Evolutionary conservation across 2,329 filamentous ascomycete genomes (phyloP).

Genomic region (Ceratocystis cubensis): DNA sequence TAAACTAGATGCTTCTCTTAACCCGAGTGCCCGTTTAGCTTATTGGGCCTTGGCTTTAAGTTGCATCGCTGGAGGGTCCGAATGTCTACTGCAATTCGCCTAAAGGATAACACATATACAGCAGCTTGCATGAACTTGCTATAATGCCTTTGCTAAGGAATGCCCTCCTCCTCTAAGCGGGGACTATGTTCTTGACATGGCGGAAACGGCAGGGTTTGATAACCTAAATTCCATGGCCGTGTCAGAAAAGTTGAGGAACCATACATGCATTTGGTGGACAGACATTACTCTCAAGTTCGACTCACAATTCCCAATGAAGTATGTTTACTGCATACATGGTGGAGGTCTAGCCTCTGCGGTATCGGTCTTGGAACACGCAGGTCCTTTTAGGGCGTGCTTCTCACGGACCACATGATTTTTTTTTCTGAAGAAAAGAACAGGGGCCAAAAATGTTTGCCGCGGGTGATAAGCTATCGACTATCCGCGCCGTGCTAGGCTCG

Average conservation of each 20-base stretch:
- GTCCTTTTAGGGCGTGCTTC: not conserved
- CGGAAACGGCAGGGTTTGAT: not conserved
- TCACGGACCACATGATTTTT: not conserved
- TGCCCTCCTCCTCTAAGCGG: not conserved
- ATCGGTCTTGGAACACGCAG: slow-evolving; percentile 1
- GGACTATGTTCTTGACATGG: not conserved
- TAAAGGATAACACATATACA: not conserved
- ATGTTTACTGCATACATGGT: not conserved
- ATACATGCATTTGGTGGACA: not conserved
- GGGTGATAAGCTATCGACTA: not conserved
- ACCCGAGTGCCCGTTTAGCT: not conserved
- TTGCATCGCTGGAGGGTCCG: not conserved
- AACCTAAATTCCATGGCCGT: not conserved
- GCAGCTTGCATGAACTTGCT: not conserved
- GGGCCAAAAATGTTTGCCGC: not conserved
- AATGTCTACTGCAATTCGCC: not conserved
- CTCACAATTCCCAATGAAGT: not conserved
- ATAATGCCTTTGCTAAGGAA: not conserved
- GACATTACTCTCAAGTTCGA: not conserved
- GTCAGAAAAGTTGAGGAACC: not conserved
- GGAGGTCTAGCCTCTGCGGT: not conserved
- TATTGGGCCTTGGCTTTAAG: not conserved
- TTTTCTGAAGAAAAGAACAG: not conserved
- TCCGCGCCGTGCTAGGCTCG: not conserved
- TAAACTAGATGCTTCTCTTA: not conserved